Evolutionary conservation across 768 basidiomycete species (phyloP).

Genomic region (Dendrothele bispora): DNA sequence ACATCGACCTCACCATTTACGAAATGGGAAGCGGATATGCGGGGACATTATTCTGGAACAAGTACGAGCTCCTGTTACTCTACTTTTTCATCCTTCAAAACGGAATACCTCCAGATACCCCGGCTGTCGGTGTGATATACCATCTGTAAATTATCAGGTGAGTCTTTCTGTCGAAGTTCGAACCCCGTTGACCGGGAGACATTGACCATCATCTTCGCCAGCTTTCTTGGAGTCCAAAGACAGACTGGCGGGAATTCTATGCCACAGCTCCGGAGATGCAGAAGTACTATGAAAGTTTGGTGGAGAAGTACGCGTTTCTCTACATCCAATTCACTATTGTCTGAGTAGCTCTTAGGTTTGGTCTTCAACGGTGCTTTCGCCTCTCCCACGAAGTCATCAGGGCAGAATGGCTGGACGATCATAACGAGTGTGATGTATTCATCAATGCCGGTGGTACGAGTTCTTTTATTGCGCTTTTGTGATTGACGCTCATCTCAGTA

Average conservation of each 20-base stretch:
- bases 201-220: neutral
- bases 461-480: no score
- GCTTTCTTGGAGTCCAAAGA: conserved; percentile 28
- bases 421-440: conserved; percentile 23
- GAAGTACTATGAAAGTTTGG: conserved; percentile 39
- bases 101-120: conserved; percentile 14
- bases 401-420: conserved; percentile 38
- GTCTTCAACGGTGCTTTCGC: conserved; percentile 39
- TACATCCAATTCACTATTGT: no score
- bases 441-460: conserved; percentile 22
- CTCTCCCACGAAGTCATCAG: conserved; percentile 42
- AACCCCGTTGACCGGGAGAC: neutral
- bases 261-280: conserved; percentile 46
- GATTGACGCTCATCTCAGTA: no score
- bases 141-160: conserved; percentile 27
- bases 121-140: conserved; percentile 48
- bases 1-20: conserved; percentile 45
- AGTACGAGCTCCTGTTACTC: conserved; percentile 28
- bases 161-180: neutral
- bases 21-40: conserved; percentile 46
- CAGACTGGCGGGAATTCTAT: conserved; percentile 48
- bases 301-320: conserved; percentile 41
- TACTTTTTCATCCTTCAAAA: neutral
- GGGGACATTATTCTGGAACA: conserved; percentile 48
- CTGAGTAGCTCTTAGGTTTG: conserved; percentile 19